A percentile compares a stretch with the other conserved stretches of the same genome.
These are phyloP conservation scores for Cercophora sp. DNA, from an alignment of 495 filamentous ascomycete genomes.

Conservation along the genomic window DNA sequence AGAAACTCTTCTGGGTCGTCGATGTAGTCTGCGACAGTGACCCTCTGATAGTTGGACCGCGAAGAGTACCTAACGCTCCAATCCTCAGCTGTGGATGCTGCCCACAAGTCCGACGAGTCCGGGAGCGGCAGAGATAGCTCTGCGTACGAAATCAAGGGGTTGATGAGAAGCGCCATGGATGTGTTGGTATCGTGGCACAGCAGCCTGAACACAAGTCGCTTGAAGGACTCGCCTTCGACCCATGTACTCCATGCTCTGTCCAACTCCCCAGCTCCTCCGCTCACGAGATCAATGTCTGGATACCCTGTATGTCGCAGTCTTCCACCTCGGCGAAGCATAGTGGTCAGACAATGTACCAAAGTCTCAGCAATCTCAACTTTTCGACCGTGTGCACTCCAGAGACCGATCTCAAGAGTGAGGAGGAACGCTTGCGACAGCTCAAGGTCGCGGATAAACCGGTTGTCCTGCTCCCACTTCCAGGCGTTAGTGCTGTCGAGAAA, in stretches of 20 bases:
- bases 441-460: constrained; percentile 26
- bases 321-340: constrained; percentile 29
- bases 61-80: not conserved
- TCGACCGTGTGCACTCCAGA: constrained; percentile 57
- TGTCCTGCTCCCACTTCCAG: constrained; percentile 40
- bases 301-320: constrained; percentile 18
- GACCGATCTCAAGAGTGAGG: constrained; percentile 47
- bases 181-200: not conserved
- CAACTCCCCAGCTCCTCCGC: not conserved
- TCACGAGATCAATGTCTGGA: not conserved
- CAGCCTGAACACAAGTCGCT: not conserved
- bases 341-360: constrained; percentile 46
- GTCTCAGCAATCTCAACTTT: constrained; percentile 59
- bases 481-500: not conserved
- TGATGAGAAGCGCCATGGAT: constrained; percentile 2
- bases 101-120: not conserved
- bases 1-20: not conserved
- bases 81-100: not conserved
- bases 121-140: constrained; percentile 9
- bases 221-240: not conserved
- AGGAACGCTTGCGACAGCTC: constrained; percentile 47
- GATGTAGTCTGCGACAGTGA: not conserved
- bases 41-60: not conserved
- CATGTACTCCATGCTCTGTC: not conserved
- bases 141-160: constrained; percentile 4